Evolutionary conservation across 345 rosid species (phyloP), one percentile per base, ranked within the genome.

Genomic region (Corchorus capsularis): DNA sequence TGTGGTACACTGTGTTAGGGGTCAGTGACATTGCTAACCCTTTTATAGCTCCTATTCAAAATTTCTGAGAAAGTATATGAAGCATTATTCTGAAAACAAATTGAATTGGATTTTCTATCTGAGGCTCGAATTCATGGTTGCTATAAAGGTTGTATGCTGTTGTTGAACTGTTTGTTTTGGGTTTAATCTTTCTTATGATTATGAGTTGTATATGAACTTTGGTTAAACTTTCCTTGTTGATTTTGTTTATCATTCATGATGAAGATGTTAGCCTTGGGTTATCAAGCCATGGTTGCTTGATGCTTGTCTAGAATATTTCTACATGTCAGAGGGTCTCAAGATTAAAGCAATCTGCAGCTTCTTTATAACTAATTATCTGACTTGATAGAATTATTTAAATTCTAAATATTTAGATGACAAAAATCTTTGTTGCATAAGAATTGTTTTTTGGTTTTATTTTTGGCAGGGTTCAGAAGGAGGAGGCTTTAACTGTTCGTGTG

Each of bases 401-500:
- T 27, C 27, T 27, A 27, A 27, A 27, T 27, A 27, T 39, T 39
- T 39, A 39, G 43, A 39, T 39, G 43, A 39, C 43, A 39, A 39
- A 3, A 3, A 6, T 39, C 1, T 39, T 39, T 2, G 43, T 39
- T 39, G 43, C 43, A 39, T 39, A 39, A 39, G 43, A 39, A 39
- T 6, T 39, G 43, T 4, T 17, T 8, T 56, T 15, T 72, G 20
- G 47, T 52, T 2, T 43, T 39, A 8, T 78, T 37, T 53, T 69
- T 88, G 64, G 71, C 83, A 91, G 96, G 79, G 59, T 76, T 27
- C 96, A 91, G 78, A 95, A 93, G 75, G 97, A 95, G 77, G 99
- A 95, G 85, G 98, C 99, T 60, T 79, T 92, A 60, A 89, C 89
- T 76, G 96, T 92, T 86, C 91, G 97, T 78, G 92, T 86, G 39